phyloP scores from a whole-genome alignment of 164 flowering plant species.

The Piper betle region DNA sequence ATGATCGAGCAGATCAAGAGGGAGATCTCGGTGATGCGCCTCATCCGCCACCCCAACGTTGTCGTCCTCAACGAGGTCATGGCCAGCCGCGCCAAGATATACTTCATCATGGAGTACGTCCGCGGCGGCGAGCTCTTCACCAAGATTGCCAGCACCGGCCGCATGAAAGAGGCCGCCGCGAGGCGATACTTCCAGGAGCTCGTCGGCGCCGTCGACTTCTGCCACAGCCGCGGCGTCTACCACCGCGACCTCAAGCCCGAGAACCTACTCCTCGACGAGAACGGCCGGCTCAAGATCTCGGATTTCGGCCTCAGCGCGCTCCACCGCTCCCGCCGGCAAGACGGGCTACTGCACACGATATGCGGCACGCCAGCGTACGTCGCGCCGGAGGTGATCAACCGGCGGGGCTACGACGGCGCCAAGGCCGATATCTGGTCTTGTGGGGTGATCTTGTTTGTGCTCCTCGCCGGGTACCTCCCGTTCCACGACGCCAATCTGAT shows the following conservation, averaged over 20 bases:
- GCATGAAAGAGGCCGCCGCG: constrained; percentile 20
- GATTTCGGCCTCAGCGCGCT: constrained; percentile 29
- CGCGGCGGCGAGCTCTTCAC: constrained; percentile 27
- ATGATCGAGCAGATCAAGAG: constrained; percentile 29
- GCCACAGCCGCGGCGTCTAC: constrained; percentile 33
- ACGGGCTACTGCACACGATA: constrained; percentile 28
- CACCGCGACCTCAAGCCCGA: constrained; percentile 33
- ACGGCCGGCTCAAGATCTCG: constrained; percentile 23
- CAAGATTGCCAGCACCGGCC: constrained; percentile 25
- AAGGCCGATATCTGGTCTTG: too few species aligned
- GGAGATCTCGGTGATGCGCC: constrained; percentile 27
- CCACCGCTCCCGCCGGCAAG: constrained; percentile 14
- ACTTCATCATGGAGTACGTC: constrained; percentile 22
- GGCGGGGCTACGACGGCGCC: too few species aligned
- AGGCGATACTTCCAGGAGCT: constrained; percentile 25
- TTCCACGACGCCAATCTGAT: too few species aligned
- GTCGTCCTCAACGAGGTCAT: constrained; percentile 26
- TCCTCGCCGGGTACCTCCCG: too few species aligned
- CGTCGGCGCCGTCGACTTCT: constrained; percentile 20
- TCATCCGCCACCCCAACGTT: constrained; percentile 21
- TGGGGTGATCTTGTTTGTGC: too few species aligned
- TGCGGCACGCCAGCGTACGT: too few species aligned
- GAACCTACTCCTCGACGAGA: constrained; percentile 29
- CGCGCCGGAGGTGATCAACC: too few species aligned
- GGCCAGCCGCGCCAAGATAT: constrained; percentile 27